Evolutionary conservation across 352 stramenopile genomes (phyloP).

Genomic region (Achlya hypogyna): DNA sequence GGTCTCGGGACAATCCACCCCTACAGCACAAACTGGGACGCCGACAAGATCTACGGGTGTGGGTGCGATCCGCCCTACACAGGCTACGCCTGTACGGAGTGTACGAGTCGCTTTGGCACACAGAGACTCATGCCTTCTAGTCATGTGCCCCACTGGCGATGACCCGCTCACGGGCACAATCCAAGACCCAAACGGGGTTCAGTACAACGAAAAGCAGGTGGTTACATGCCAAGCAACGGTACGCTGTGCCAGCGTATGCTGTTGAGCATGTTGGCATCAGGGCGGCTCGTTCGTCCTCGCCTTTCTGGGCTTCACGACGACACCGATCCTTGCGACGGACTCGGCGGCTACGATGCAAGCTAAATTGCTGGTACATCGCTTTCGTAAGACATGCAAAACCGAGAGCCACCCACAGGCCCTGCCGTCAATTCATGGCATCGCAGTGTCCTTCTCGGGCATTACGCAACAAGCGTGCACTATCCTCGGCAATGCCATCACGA

Average conservation of each 20-base stretch:
- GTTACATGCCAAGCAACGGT: slow-evolving; percentile 64
- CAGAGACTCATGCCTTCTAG: slow-evolving; percentile 18
- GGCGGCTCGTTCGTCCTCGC: slow-evolving; percentile 78
- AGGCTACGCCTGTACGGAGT: slow-evolving; percentile 58
- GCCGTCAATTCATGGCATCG: slow-evolving; percentile 50
- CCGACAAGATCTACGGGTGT: slow-evolving; percentile 75
- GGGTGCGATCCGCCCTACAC: slow-evolving; percentile 74
- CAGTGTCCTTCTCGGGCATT: slow-evolving; percentile 58
- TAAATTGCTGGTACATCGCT: slow-evolving; percentile 30
- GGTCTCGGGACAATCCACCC: slow-evolving; percentile 35
- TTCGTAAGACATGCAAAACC: slow-evolving; percentile 1
- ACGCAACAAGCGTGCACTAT: slow-evolving; percentile 54
- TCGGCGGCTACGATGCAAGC: slow-evolving; percentile 34
- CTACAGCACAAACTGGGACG: slow-evolving; percentile 77
- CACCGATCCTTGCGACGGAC: slow-evolving; percentile 50
- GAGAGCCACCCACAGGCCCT: slow-evolving; percentile 34
- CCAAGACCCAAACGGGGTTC: slow-evolving; percentile 46
- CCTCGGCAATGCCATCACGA: slow-evolving; percentile 65
- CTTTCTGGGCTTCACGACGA: slow-evolving; percentile 67
- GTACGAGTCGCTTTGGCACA: slow-evolving; percentile 19
- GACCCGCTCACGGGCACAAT: slow-evolving; percentile 77
- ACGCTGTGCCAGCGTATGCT: slow-evolving; percentile 28
- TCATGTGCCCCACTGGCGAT: slow-evolving; percentile 69
- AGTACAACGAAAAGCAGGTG: slow-evolving; percentile 60
- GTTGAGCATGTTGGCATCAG: slow-evolving; percentile 21